A percentile compares a stretch with the other conserved stretches of the same genome.
phyloP scores from a whole-genome alignment of 805 yeast genomes.

The Ogataea salicorniae region DNA sequence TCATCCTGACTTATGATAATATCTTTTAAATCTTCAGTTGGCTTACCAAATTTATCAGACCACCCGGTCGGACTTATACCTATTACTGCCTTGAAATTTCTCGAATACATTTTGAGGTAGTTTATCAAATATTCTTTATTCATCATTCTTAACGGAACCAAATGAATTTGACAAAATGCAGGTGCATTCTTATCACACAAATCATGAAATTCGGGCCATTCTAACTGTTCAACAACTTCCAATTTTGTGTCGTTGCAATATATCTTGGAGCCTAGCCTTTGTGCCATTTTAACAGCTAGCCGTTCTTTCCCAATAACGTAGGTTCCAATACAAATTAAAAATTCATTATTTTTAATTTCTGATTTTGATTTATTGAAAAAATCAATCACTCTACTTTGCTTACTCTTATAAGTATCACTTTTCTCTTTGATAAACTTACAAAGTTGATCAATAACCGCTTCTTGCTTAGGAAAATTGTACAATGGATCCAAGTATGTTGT shows the following conservation, averaged over 20 bases:
- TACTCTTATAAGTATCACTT: slow-evolving; percentile 16
- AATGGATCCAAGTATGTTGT: slow-evolving; percentile 82
- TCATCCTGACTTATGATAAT: slow-evolving; percentile 11
- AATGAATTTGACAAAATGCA: slow-evolving; percentile 53
- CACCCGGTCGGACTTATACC: slow-evolving; percentile 90
- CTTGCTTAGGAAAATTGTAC: slow-evolving; percentile 75
- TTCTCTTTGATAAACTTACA: slow-evolving; percentile 42
- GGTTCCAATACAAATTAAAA: slow-evolving; percentile 70
- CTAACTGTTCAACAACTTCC: slow-evolving; percentile 40
- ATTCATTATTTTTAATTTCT: slow-evolving; percentile 13
- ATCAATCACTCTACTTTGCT: slow-evolving; percentile 34
- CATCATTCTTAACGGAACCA: slow-evolving; percentile 63
- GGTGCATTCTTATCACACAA: slow-evolving; percentile 41
- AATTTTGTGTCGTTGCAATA: slow-evolving; percentile 47
- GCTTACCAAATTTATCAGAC: slow-evolving; percentile 45
- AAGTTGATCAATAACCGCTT: slow-evolving; percentile 56
- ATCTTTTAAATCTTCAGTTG: slow-evolving; percentile 8
- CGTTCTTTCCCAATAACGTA: slow-evolving; percentile 92
- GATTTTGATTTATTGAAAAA: slow-evolving; percentile 20
- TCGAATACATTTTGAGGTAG: slow-evolving; percentile 44
- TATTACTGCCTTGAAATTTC: slow-evolving; percentile 52
- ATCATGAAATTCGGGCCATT: slow-evolving; percentile 37
- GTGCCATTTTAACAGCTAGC: slow-evolving; percentile 64
- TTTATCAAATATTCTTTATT: slow-evolving; percentile 39
- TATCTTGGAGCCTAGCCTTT: slow-evolving; percentile 46